phyloP scores from a whole-genome alignment of 148 eudicot genomes.

The Dianthus caryophyllus region DNA sequence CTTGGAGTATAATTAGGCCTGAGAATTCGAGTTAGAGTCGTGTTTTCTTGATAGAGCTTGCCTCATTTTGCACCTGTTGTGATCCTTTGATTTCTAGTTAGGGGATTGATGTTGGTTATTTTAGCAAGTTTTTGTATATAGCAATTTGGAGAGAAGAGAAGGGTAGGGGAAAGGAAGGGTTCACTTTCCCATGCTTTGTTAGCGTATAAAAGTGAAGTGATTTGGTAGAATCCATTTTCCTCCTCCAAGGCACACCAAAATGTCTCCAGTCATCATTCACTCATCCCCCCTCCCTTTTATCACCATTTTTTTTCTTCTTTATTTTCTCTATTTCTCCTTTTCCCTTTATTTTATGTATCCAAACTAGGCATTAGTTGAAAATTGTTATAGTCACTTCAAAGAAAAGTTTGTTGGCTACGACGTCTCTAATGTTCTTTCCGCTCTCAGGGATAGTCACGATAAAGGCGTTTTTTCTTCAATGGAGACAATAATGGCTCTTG shows the following conservation, averaged over 20 bases:
- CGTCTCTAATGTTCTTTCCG: neutral
- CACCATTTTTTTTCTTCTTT: too few relatives aligned
- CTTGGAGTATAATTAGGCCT: neutral
- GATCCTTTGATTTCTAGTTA: neutral
- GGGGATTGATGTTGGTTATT: neutral
- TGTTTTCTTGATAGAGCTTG: neutral
- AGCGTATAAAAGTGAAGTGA: too few relatives aligned
- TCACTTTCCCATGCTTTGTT: too few relatives aligned
- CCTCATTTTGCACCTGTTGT: neutral
- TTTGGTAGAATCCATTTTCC: too few relatives aligned
- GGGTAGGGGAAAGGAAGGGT: too few relatives aligned
- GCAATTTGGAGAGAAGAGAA: too few relatives aligned
- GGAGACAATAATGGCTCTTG: conserved; percentile 90
- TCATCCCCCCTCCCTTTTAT: too few relatives aligned
- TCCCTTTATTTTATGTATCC: too few relatives aligned
- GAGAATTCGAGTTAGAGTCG: neutral
- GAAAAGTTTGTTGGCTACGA: neutral
- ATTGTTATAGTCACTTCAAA: neutral
- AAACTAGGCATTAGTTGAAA: neutral
- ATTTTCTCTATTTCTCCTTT: too few relatives aligned
- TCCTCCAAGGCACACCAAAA: too few relatives aligned
- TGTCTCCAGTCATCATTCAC: too few relatives aligned
- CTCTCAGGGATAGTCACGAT: conserved; percentile 60
- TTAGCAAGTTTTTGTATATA: too few relatives aligned
- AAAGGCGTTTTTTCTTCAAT: conserved; percentile 60